phyloP scores from a whole-genome alignment of 192 early-diverging fungal genomes.

The Lunasporangiospora selenospora region DNA sequence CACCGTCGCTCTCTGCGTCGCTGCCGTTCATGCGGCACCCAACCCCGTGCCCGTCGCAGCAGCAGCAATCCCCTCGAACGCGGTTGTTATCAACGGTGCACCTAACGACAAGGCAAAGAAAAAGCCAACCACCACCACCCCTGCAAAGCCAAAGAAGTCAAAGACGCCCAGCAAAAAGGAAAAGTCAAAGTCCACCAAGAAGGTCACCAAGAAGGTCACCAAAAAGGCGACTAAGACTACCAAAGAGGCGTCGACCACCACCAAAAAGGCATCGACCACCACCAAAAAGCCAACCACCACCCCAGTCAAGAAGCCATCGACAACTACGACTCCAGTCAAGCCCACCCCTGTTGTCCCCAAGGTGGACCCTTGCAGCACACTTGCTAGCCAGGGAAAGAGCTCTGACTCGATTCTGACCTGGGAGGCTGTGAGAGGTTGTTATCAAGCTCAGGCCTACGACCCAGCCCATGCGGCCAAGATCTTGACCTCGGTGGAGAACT shows the following conservation, averaged over 20 bases:
- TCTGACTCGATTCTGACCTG: not conserved
- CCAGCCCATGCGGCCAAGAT: conserved; percentile 15
- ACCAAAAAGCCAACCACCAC: conserved; percentile 5
- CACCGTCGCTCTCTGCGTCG: conserved; percentile 55
- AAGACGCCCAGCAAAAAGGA: not conserved
- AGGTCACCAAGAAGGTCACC: not conserved
- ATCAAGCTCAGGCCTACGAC: conserved; percentile 8
- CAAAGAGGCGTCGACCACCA: conserved; percentile 1
- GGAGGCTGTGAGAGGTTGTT: conserved; percentile 19
- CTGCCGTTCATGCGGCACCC: conserved; percentile 56
- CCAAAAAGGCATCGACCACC: not conserved
- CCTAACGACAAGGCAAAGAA: not conserved
- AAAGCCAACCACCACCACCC: conserved; percentile 3
- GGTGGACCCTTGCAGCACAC: conserved; percentile 11
- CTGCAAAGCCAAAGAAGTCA: not conserved
- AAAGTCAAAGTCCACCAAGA: not conserved
- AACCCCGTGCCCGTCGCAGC: conserved; percentile 3
- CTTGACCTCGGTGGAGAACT: conserved; percentile 10
- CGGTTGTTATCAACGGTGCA: too few species aligned
- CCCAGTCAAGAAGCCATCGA: too few species aligned
- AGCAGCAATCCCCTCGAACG: not conserved
- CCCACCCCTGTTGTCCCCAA: not conserved
- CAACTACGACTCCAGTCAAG: not conserved
- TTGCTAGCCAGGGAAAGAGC: conserved; percentile 5
- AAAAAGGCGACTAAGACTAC: too few species aligned